Conservation (phyloP, 2,329 filamentous ascomycete genomes). For the Zymoseptoria pseudotritici region DNA sequence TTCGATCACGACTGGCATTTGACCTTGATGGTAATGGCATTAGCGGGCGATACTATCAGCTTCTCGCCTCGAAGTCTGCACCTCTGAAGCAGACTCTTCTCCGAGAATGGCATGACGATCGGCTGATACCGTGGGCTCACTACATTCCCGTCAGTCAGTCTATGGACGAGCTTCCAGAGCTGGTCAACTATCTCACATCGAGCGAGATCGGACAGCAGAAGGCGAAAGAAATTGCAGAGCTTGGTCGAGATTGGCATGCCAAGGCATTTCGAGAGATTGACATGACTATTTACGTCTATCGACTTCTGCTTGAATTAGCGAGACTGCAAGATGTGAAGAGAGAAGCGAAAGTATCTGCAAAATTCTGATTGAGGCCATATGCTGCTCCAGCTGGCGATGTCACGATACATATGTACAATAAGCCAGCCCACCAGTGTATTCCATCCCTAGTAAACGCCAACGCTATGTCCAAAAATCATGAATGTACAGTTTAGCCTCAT, state of each 20-base stretch:
- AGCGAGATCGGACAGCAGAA: slow-evolving; percentile 10
- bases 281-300: slow-evolving; percentile 9
- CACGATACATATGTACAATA: not conserved
- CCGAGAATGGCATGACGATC: slow-evolving; percentile 53
- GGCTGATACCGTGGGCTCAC: slow-evolving; percentile 50
- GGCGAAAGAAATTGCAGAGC: slow-evolving; percentile 10
- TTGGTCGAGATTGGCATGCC: slow-evolving; percentile 8
- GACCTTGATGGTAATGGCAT: slow-evolving; percentile 53
- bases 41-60: slow-evolving; percentile 46
- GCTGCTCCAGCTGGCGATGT: not conserved
- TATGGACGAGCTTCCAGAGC: slow-evolving; percentile 47
- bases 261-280: slow-evolving; percentile 11
- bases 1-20: slow-evolving; percentile 19
- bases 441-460: slow-evolving; percentile 8
- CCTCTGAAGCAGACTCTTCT: slow-evolving; percentile 49
- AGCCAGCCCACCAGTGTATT: not conserved
- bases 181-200: slow-evolving; percentile 40
- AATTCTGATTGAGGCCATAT: not conserved
- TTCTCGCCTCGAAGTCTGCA: slow-evolving; percentile 42
- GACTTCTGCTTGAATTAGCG: slow-evolving; percentile 11
- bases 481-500: slow-evolving; percentile 1
- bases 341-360: not conserved
- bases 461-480: slow-evolving; percentile 13
- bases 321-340: slow-evolving; percentile 4
- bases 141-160: slow-evolving; percentile 48